Conservation (phyloP, 164 flowering plant genomes). For the Umbellularia californica region DNA sequence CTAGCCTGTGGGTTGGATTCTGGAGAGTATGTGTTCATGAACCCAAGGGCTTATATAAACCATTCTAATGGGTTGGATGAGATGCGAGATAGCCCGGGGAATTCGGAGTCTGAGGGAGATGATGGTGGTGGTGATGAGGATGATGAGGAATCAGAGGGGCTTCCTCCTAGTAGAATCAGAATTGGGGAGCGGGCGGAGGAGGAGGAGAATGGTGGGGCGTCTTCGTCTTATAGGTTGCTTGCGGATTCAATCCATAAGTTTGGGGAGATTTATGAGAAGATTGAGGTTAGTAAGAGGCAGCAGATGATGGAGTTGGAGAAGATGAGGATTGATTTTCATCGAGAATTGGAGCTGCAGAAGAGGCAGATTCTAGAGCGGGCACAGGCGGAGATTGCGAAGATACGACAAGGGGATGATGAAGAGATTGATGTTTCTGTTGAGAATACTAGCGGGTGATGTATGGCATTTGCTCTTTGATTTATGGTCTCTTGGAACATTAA, state of each 20-base stretch:
- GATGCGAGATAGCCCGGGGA: conserved; percentile 84
- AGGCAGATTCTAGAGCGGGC: conserved; percentile 78
- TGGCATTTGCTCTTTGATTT: background rate
- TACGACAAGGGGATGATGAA: conserved; percentile 51
- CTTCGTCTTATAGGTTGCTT: conserved; percentile 45
- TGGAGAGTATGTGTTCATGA: conserved; percentile 84
- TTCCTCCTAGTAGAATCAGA: conserved; percentile 48
- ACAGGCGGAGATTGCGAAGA: conserved; percentile 68
- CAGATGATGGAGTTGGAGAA: conserved; percentile 88
- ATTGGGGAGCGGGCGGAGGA: conserved; percentile 14
- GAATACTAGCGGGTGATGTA: conserved; percentile 31
- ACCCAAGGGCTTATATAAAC: conserved; percentile 64
- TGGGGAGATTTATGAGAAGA: conserved; percentile 84
- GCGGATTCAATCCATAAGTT: conserved; percentile 79
- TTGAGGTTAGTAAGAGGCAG: conserved; percentile 75
- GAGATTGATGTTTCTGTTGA: conserved; percentile 35
- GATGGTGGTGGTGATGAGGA: conserved; percentile 37
- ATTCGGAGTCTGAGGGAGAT: conserved; percentile 47
- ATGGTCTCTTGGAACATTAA: background rate
- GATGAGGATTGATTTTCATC: conserved; percentile 83
- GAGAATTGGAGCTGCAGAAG: conserved; percentile 81
- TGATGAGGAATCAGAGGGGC: conserved; percentile 50
- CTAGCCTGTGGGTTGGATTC: conserved; percentile 90
- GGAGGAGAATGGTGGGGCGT: conserved; percentile 24
- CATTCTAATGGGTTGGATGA: conserved; percentile 77